Evolutionary conservation across 192 early-diverging fungal species (phyloP).

Genomic region (Spinellus fusiger): DNA sequence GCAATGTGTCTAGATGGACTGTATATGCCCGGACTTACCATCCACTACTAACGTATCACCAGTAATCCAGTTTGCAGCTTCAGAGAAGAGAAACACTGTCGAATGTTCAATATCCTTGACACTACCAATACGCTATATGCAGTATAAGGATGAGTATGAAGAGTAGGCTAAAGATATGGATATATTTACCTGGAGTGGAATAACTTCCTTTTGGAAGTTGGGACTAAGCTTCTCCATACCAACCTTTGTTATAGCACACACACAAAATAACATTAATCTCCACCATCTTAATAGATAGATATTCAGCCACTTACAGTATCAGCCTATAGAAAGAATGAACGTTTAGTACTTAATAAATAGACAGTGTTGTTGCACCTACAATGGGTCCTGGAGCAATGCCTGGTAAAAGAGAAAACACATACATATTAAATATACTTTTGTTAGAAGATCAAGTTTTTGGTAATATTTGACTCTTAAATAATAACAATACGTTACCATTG

Average conservation of each 20-base stretch:
- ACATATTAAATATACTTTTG: no score
- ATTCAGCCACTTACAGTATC: neutral
- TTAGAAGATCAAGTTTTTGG: no score
- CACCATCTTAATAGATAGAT: no score
- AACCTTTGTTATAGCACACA: neutral
- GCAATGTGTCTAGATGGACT: neutral
- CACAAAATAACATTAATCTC: neutral
- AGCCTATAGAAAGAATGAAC: neutral
- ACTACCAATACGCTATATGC: slow-evolving; percentile 35
- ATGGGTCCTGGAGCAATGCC: slow-evolving; percentile 60
- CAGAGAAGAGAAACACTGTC: slow-evolving; percentile 59
- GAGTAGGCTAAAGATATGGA: neutral
- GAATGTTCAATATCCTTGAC: slow-evolving; percentile 66
- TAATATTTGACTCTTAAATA: neutral
- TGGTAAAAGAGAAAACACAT: slow-evolving; percentile 37
- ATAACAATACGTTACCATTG: slow-evolving; percentile 9
- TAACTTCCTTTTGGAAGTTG: slow-evolving; percentile 1
- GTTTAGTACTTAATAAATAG: neutral
- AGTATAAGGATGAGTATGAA: neutral
- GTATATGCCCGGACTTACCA: slow-evolving; percentile 10
- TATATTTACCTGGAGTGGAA: slow-evolving; percentile 20
- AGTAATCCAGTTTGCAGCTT: slow-evolving; percentile 56
- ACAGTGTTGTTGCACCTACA: slow-evolving; percentile 10
- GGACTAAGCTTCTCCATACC: slow-evolving; percentile 16
- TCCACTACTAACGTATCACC: slow-evolving; percentile 37